Evolutionary conservation across 805 yeast species (phyloP), one percentile per base, ranked within the genome.

Genomic region (Candida qinlingensis): DNA sequence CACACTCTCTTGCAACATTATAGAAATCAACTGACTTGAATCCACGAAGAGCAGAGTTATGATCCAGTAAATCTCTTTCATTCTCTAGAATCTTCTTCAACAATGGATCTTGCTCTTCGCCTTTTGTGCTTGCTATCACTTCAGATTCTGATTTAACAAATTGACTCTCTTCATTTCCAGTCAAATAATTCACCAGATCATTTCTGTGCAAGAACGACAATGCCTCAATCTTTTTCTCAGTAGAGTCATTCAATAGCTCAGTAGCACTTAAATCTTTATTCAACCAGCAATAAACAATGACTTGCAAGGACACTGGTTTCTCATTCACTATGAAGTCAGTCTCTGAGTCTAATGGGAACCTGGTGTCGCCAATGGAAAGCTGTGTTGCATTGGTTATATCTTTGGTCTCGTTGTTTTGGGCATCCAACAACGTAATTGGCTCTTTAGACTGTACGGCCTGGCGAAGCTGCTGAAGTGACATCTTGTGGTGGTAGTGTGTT

Each of bases 171-270:
- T 75, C 80, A 4, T 81, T 71, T 4, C 96, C 96, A 51, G 76
- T 77, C 45, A 92, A 74, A 90, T 94, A 91, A 31, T 87, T 77
- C 47, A 85, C 74, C 52, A 92, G 74, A 62, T 92, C 96, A 7
- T 89, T 83, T 67, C 95, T 82, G 58, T 89, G 96, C 62, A 87
- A 67, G 61, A 92, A 91, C 49, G 87, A 81, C 62, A 92, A 77
- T 53, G 87, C 87, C 3, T 80, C 73, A 34, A 92, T 74, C 3
- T 78, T 75, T 37, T 76, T 69, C 44, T 74, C 76, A 58, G 80
- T 84, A 54, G 96, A 87, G 37, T 79, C 82, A 9, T 81, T 76
- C 51, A 89, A 77, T 63, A 92, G 91, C 47, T 88, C 96, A 10
- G 96, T 84, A 41, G 90, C 84, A 37, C 83, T 77, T 29, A 86